Evolutionary conservation across 2,329 filamentous ascomycete genomes (phyloP).

Genomic region (Teratosphaeria viscida): DNA sequence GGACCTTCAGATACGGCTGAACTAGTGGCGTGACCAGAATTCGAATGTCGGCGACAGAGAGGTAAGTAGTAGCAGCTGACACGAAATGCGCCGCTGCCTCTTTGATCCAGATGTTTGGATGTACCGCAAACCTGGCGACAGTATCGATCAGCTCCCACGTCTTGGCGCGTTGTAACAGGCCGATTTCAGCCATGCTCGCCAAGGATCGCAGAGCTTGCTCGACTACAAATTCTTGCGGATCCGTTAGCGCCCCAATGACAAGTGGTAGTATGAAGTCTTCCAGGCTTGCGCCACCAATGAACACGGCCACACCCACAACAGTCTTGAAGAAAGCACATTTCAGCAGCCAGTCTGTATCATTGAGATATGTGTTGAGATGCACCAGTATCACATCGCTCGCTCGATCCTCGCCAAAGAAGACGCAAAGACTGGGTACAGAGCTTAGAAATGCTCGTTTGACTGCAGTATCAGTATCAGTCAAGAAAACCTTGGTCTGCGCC

Average conservation of each 20-base stretch:
- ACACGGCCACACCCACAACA: constrained; percentile 83
- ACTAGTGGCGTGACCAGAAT: constrained; percentile 77
- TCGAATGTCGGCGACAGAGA: constrained; percentile 69
- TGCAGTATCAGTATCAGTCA: constrained; percentile 75
- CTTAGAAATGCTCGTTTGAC: constrained; percentile 85
- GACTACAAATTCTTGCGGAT: constrained; percentile 87
- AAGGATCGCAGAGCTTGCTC: constrained; percentile 82
- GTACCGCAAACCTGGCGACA: constrained; percentile 74
- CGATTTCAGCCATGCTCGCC: constrained; percentile 77
- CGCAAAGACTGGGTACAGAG: constrained; percentile 82
- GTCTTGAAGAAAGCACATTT: constrained; percentile 96
- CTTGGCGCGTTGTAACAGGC: constrained; percentile 72
- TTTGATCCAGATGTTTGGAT: constrained; percentile 90
- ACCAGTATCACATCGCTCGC: constrained; percentile 94
- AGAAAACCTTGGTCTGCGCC: constrained; percentile 73
- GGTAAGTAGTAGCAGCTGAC: constrained; percentile 60
- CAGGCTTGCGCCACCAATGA: constrained; percentile 76
- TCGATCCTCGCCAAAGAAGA: constrained; percentile 87
- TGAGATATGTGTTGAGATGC: constrained; percentile 93
- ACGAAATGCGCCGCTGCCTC: constrained; percentile 82
- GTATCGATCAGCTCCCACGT: constrained; percentile 82
- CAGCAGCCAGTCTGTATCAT: constrained; percentile 90
- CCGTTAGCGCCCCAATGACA: constrained; percentile 89
- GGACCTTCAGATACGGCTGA: constrained; percentile 68
- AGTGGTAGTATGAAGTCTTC: constrained; percentile 93